Percentiles rank a stretch among this genome's conserved stretches.
These are phyloP conservation scores for Alternaria triticimaculans DNA, from an alignment of 2,329 filamentous ascomycete genomes.

Conservation along the genomic window DNA sequence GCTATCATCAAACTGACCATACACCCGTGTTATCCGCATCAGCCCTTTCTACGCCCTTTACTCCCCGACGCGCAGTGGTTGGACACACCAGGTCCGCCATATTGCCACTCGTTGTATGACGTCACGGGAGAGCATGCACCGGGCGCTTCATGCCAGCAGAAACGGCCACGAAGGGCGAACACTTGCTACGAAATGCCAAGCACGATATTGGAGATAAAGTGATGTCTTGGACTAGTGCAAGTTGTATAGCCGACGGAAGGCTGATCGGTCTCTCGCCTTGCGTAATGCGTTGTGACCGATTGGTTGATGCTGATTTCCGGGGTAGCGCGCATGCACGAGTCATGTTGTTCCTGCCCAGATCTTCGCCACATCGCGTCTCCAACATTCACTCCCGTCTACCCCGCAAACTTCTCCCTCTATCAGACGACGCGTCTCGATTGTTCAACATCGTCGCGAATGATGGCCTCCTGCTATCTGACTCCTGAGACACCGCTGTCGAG, in stretches of 20 bases:
- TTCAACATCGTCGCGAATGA: not conserved
- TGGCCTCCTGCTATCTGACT: not conserved
- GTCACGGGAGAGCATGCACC: not conserved
- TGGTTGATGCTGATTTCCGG: not conserved
- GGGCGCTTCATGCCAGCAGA: not conserved
- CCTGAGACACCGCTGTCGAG: not conserved
- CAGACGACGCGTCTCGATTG: not conserved
- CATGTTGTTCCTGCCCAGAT: not conserved
- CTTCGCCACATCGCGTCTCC: not conserved
- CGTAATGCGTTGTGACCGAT: not conserved
- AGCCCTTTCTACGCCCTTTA: not conserved
- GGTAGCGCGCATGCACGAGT: not conserved
- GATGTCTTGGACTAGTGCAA: not conserved
- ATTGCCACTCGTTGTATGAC: not conserved
- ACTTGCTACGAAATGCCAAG: not conserved
- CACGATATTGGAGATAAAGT: not conserved
- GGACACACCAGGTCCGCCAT: not conserved
- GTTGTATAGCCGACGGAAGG: not conserved
- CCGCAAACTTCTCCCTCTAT: not conserved
- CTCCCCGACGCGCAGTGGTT: not conserved
- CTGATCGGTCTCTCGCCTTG: not conserved
- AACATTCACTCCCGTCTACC: constrained; percentile 1
- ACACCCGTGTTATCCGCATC: not conserved
- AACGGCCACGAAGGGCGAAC: not conserved
- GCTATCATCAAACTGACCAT: accelerated